Evolutionary conservation across 225 moss, liverwort and hornwort genomes (phyloP).

Genomic region (Ulota crispa): DNA sequence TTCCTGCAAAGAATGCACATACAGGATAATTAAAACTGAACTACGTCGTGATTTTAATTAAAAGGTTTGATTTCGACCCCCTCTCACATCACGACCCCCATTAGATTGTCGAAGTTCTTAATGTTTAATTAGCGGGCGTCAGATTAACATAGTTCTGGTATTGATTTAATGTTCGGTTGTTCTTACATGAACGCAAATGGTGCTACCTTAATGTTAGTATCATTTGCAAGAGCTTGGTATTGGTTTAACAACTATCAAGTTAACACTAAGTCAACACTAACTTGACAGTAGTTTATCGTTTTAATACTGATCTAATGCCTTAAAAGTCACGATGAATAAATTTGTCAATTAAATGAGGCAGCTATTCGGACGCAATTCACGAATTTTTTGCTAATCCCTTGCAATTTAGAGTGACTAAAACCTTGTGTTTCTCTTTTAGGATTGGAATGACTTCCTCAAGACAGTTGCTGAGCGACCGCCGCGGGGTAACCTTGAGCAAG

Average conservation of each 20-base stretch:
- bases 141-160: no score
- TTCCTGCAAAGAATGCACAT: neutral
- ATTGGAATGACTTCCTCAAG: slow-evolving; percentile 34
- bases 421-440: neutral
- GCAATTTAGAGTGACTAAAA: neutral
- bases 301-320: neutral
- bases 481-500: neutral
- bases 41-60: neutral
- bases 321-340: neutral
- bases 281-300: neutral
- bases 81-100: neutral
- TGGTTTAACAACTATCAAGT: neutral
- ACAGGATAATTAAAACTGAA: neutral
- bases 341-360: neutral
- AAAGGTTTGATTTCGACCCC: neutral
- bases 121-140: neutral
- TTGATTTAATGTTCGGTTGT: neutral
- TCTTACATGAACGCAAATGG: neutral
- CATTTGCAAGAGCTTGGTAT: neutral
- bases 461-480: slow-evolving; percentile 6
- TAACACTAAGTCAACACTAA: neutral
- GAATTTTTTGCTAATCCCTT: neutral
- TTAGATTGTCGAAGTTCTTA: neutral
- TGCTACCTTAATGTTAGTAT: neutral
- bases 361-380: neutral